A percentile compares a stretch with the other conserved stretches of the same genome.
phyloP scores from a whole-genome alignment of 2,329 filamentous ascomycete species.

The Colletotrichum brevisporum region DNA sequence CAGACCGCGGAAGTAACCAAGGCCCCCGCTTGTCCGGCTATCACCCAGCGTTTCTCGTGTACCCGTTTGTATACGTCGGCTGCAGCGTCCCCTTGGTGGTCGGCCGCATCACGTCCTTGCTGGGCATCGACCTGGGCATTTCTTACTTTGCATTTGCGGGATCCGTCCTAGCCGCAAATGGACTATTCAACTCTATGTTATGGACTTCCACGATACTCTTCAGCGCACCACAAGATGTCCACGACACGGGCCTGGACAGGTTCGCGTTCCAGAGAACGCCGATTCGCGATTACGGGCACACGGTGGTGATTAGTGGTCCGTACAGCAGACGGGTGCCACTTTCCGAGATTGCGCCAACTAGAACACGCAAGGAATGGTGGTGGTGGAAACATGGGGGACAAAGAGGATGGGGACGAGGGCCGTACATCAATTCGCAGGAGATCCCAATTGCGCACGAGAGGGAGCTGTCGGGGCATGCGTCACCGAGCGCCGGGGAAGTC shows the following conservation, averaged over 20 bases:
- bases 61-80: slow-evolving; percentile 74
- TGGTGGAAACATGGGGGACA: slow-evolving; percentile 34
- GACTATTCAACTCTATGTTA: slow-evolving; percentile 58
- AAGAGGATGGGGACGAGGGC: slow-evolving; percentile 25
- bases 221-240: slow-evolving; percentile 51
- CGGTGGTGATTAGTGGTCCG: slow-evolving; percentile 29
- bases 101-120: slow-evolving; percentile 70
- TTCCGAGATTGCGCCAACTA: background rate
- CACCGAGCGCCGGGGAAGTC: background rate
- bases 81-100: slow-evolving; percentile 73
- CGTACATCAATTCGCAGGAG: slow-evolving; percentile 21
- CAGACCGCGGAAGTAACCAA: background rate
- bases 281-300: slow-evolving; percentile 32
- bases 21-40: slow-evolving; percentile 17
- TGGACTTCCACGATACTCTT: slow-evolving; percentile 45
- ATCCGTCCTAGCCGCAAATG: slow-evolving; percentile 64
- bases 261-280: slow-evolving; percentile 45
- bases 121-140: slow-evolving; percentile 60
- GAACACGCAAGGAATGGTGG: slow-evolving; percentile 28
- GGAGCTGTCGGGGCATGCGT: background rate
- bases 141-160: slow-evolving; percentile 66
- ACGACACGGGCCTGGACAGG: slow-evolving; percentile 43
- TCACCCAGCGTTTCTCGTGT: slow-evolving; percentile 66
- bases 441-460: slow-evolving; percentile 8
- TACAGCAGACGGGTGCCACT: slow-evolving; percentile 15